Conservation (phyloP, 768 basidiomycete species). For the Termitomyces titanicus region DNA sequence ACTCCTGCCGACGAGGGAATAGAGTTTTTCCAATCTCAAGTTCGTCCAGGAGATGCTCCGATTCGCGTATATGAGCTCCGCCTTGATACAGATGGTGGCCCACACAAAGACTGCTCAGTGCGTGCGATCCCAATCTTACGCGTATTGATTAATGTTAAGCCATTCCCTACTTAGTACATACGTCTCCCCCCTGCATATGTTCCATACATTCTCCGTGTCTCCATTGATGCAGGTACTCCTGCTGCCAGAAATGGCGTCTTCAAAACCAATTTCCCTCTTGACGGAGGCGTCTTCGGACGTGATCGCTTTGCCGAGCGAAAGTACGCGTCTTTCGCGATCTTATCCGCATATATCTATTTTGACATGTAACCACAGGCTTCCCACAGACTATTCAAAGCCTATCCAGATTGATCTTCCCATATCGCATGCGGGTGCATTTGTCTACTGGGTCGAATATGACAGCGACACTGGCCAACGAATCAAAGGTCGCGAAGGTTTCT, state of each 20-base stretch:
- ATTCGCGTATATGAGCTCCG: constrained; percentile 84
- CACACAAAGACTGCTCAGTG: constrained; percentile 80
- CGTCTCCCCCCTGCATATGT: constrained; percentile 88
- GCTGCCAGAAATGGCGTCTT: constrained; percentile 89
- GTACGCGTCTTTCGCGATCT: constrained; percentile 34
- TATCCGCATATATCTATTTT: constrained; percentile 17
- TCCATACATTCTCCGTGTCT: constrained; percentile 90
- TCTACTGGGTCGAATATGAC: constrained; percentile 94
- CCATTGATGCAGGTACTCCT: constrained; percentile 88
- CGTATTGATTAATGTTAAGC: not conserved
- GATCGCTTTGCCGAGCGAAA: constrained; percentile 69
- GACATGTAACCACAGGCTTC: constrained; percentile 50
- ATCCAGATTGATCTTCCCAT: constrained; percentile 95
- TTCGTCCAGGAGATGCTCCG: constrained; percentile 51
- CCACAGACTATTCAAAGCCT: constrained; percentile 83
- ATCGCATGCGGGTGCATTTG: constrained; percentile 94
- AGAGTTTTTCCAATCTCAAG: constrained; percentile 72
- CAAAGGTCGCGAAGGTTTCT: constrained; percentile 87
- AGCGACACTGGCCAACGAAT: constrained; percentile 58
- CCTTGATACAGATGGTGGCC: constrained; percentile 89
- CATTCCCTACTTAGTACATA: constrained; percentile 73
- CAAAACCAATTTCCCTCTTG: constrained; percentile 95
- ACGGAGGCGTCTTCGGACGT: constrained; percentile 83
- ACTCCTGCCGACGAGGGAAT: constrained; percentile 94
- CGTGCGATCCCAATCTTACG: constrained; percentile 22